Conservation (phyloP, 768 basidiomycete species). For the Myochromella boudieri region DNA sequence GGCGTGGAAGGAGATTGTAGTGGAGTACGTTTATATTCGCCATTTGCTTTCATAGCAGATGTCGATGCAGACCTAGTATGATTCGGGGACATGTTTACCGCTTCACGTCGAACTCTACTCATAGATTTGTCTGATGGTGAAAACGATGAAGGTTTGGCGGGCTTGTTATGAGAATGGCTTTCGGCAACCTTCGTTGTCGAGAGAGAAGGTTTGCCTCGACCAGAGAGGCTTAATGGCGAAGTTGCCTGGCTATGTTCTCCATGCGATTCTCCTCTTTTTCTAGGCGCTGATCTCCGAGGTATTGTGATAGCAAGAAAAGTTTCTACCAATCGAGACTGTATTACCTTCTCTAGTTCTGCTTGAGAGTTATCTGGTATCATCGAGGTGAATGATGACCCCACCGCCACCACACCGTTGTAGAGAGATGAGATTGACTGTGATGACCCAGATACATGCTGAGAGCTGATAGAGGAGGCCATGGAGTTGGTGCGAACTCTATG, state of each 20-base stretch:
- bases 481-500: slow-evolving; percentile 53
- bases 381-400: slow-evolving; percentile 23
- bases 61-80: slow-evolving; percentile 28
- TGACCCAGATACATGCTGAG: slow-evolving; percentile 22
- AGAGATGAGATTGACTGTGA: slow-evolving; percentile 17
- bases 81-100: slow-evolving; percentile 10
- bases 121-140: slow-evolving; percentile 21
- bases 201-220: slow-evolving; percentile 6
- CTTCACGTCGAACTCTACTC: slow-evolving; percentile 21
- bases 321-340: slow-evolving; percentile 73
- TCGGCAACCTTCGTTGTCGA: slow-evolving; percentile 18
- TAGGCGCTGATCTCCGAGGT: slow-evolving; percentile 21
- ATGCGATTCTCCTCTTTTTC: too few relatives aligned
- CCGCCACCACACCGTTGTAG: slow-evolving; percentile 18
- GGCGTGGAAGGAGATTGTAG: slow-evolving; percentile 15
- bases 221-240: slow-evolving; percentile 3
- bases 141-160: slow-evolving; percentile 17
- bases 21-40: slow-evolving; percentile 16
- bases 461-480: slow-evolving; percentile 48
- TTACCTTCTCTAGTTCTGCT: slow-evolving; percentile 63
- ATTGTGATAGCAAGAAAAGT: slow-evolving; percentile 67
- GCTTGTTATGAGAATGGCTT: slow-evolving; percentile 15
- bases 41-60: slow-evolving; percentile 21
- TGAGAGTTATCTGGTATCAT: slow-evolving; percentile 66
- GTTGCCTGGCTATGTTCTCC: slow-evolving; percentile 1